These are phyloP conservation scores for Silene latifolia DNA, from an alignment of 148 eudicot species.

Conservation along the genomic window DNA sequence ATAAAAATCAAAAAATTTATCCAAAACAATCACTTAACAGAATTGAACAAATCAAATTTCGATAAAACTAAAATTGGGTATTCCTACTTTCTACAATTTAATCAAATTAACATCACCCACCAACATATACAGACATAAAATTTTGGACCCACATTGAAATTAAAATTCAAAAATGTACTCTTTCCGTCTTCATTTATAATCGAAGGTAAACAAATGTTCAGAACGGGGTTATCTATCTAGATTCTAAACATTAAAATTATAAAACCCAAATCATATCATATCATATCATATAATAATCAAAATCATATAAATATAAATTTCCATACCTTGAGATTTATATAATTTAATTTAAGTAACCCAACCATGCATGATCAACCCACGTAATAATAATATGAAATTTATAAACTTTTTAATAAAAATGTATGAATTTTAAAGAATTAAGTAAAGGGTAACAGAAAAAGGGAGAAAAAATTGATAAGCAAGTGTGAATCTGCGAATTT, in stretches of 20 bases:
- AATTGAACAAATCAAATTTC: neutral
- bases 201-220: too few relatives aligned
- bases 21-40: neutral
- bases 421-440: neutral
- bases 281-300: neutral
- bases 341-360: neutral
- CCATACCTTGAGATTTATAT: slow-evolving; percentile 4
- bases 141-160: slow-evolving; percentile 12
- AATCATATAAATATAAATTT: neutral
- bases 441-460: neutral
- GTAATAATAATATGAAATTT: neutral
- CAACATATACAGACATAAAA: slow-evolving; percentile 12
- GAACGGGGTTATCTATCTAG: too few relatives aligned
- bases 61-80: neutral
- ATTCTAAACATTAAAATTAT: neutral
- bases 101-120: slow-evolving; percentile 15
- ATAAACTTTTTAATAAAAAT: neutral
- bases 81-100: neutral
- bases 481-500: slow-evolving; percentile 6
- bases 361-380: slow-evolving; percentile 11
- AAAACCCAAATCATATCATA: slow-evolving; percentile 1
- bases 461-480: neutral
- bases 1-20: neutral
- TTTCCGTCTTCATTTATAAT: too few relatives aligned
- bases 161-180: neutral